Evolutionary conservation across 1,284 basidiomycete species (phyloP).

Genomic region (Mycosarcoma maydis): DNA sequence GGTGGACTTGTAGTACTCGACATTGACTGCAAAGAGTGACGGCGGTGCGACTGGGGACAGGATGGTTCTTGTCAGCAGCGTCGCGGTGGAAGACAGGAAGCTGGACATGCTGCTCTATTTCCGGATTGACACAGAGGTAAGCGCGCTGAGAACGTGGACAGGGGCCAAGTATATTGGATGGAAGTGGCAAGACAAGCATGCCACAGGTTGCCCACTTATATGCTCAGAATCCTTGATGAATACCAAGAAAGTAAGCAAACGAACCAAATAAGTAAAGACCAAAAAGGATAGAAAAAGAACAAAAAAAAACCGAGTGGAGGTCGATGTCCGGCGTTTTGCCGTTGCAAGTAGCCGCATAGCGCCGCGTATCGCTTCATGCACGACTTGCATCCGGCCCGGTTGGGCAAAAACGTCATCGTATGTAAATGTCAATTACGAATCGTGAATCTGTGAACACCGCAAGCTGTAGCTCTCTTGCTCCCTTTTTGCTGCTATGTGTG

Average conservation of each 20-base stretch:
- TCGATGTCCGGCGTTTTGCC: no score
- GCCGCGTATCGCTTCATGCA: neutral
- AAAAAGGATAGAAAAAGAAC: no score
- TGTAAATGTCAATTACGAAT: neutral
- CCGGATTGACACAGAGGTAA: neutral
- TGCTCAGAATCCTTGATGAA: no score
- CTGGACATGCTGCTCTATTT: slow-evolving; percentile 17
- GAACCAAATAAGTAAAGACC: no score
- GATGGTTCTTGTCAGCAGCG: slow-evolving; percentile 31
- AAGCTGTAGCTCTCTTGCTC: no score
- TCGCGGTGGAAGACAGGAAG: slow-evolving; percentile 33
- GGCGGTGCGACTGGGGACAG: slow-evolving; percentile 42
- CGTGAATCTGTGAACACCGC: neutral
- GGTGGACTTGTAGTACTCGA: slow-evolving; percentile 39
- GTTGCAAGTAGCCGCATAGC: neutral
- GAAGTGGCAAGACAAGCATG: no score
- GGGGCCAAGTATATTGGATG: neutral
- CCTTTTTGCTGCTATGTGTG: no score
- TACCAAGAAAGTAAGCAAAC: no score
- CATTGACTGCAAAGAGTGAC: slow-evolving; percentile 41
- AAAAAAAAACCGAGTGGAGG: no score
- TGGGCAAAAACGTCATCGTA: no score
- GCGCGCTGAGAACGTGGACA: neutral
- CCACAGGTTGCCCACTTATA: no score
- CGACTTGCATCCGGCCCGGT: neutral